Conservation (phyloP, 2,329 filamentous ascomycete genomes). For the Nemania serpens region DNA sequence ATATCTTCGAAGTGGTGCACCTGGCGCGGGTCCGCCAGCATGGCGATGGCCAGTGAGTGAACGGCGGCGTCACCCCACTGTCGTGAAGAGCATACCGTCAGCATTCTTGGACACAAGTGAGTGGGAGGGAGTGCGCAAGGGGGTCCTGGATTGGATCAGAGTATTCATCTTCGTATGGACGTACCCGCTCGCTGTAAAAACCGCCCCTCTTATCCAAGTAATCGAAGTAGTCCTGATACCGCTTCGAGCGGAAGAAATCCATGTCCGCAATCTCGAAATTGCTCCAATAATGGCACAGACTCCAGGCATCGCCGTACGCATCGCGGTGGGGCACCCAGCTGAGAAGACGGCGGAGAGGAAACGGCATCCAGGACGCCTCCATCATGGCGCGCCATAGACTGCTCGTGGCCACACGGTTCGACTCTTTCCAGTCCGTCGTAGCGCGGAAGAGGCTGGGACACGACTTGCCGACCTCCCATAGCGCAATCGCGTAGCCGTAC, state of each 20-base stretch:
- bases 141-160: not conserved
- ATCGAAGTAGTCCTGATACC: constrained; percentile 49
- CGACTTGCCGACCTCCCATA: constrained; percentile 49
- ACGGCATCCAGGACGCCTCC: constrained; percentile 48
- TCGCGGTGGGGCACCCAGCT: constrained; percentile 46
- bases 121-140: not conserved
- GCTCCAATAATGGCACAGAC: constrained; percentile 53
- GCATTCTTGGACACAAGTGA: not conserved
- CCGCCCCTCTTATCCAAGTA: constrained; percentile 48
- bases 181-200: constrained; percentile 50
- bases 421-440: constrained; percentile 48
- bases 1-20: constrained; percentile 52
- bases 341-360: constrained; percentile 46
- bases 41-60: constrained; percentile 49
- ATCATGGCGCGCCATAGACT: constrained; percentile 49
- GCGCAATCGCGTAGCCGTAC: constrained; percentile 51
- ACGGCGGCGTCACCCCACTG: constrained; percentile 53
- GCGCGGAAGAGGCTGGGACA: constrained; percentile 50
- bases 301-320: constrained; percentile 48
- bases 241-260: constrained; percentile 48
- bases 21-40: constrained; percentile 46
- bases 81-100: not conserved
- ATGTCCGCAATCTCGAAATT: constrained; percentile 55
- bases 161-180: constrained; percentile 20
- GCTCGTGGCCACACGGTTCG: constrained; percentile 41